These are phyloP conservation scores for Papiliotrema fonsecae DNA, from an alignment of 1,284 basidiomycete genomes.

Conservation along the genomic window DNA sequence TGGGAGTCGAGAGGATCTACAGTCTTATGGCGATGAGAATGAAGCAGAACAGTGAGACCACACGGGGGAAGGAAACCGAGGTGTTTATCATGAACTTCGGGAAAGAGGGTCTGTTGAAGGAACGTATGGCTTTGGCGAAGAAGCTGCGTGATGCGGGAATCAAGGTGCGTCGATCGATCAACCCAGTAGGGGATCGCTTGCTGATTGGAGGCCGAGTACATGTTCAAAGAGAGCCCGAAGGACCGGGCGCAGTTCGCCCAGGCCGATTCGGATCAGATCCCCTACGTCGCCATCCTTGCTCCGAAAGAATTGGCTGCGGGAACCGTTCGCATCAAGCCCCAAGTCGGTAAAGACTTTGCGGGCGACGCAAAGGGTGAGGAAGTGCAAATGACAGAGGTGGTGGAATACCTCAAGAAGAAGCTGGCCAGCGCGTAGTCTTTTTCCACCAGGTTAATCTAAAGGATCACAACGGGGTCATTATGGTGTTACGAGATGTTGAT, in stretches of 20 bases:
- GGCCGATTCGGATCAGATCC: conserved; percentile 86
- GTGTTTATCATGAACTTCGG: conserved; percentile 92
- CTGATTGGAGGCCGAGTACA: conserved; percentile 71
- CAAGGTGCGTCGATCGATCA: conserved; percentile 56
- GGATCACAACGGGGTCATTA: background rate
- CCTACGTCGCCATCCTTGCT: conserved; percentile 86
- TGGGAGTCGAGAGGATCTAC: conserved; percentile 95
- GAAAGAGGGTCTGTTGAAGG: conserved; percentile 73
- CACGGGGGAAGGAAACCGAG: conserved; percentile 84
- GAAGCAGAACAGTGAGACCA: conserved; percentile 59
- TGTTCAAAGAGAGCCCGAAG: conserved; percentile 91
- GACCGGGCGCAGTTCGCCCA: conserved; percentile 77
- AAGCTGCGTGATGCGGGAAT: conserved; percentile 83
- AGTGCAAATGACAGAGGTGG: conserved; percentile 63
- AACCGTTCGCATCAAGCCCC: conserved; percentile 85
- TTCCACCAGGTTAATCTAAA: background rate
- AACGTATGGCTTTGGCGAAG: conserved; percentile 77
- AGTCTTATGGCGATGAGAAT: conserved; percentile 84
- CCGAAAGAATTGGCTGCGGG: conserved; percentile 78
- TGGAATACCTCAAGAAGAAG: conserved; percentile 57
- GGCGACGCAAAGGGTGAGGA: conserved; percentile 66
- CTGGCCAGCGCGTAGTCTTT: conserved; percentile 10
- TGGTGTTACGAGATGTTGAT: too few relatives aligned
- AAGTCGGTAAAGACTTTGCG: conserved; percentile 65
- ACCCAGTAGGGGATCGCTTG: background rate